Evolutionary conservation across 176 grass and related monocot genomes (phyloP).

Genomic region (Avena insularis): DNA sequence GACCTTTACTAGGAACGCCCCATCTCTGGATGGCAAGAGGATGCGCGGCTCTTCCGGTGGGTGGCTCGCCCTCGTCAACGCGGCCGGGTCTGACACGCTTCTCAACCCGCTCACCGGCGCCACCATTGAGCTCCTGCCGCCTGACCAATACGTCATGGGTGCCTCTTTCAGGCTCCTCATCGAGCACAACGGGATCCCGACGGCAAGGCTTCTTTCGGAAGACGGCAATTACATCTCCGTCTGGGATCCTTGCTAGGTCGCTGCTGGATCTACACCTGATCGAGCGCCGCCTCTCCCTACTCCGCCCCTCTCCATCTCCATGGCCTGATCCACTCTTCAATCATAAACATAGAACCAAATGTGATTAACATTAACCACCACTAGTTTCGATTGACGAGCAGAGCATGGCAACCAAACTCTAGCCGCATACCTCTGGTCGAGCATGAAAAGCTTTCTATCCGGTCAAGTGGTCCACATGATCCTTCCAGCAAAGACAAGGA

Average conservation of each 20-base stretch:
- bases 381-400: neutral
- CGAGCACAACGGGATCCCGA: neutral
- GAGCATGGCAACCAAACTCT: neutral
- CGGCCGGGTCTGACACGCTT: conserved; percentile 29
- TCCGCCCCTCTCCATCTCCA: no score
- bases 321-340: no score
- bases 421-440: no score
- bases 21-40: neutral
- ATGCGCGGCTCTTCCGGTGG: conserved; percentile 19
- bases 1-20: neutral
- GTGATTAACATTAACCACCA: no score
- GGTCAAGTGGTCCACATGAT: no score
- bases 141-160: conserved; percentile 10
- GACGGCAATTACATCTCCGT: neutral
- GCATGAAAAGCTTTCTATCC: no score
- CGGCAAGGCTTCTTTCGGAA: no score
- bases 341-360: no score
- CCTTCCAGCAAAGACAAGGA: no score
- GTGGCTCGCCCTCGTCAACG: conserved; percentile 39
- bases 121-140: conserved; percentile 26
- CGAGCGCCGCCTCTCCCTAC: no score
- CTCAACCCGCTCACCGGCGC: conserved; percentile 38
- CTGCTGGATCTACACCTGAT: no score
- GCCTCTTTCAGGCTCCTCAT: neutral
- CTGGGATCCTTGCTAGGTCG: no score